Evolutionary conservation across 129 eudicot species (phyloP), one percentile per base, ranked within the genome.

Genomic region (Flaveria robusta): DNA sequence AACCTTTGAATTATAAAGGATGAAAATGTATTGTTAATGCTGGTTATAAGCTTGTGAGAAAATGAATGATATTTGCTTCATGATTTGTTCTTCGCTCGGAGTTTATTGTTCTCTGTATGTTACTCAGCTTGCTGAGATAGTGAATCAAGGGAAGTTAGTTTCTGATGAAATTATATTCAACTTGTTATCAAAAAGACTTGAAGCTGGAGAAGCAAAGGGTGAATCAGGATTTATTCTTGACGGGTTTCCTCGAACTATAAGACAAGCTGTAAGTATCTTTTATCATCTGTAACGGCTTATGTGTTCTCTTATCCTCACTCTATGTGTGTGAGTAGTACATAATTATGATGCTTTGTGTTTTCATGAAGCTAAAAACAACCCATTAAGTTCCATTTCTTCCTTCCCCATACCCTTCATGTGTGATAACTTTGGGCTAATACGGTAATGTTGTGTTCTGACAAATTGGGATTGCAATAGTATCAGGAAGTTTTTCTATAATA

Each of bases 151-250:
- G 66, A 87, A 94, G 81, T 66, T 94, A 79, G 99, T 94, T 34
- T 87, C 99, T 26, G 99, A 94, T 87, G 97, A 94, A 72, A 91
- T 94, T n/a, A 91, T 94, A 50, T 85, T 94, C 63, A 75, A 82
- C 83, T 83, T 94, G 55, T 75, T 94, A 74, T 94, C 99, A 2
- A 94, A 89, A 78, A 87, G 99, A 68, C 97, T 94, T 22, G 98
- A 94, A 84, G 80, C 80, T 12, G 98, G 98, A 70, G 98, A 94
- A 83, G 64, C 85, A 31, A 86, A 88, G 70, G 98, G 98, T 59
- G 98, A 94, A 86, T 82, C 97, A 16, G 98, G 98, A 20, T 94
- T 94, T 71, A 94, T 94, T 67, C 89, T 94, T 5, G 98, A 94
- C 7, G 98, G 98, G 14, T 94, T 94, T 83, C 98, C 98, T 22